A percentile compares a stretch with the other conserved stretches of the same genome.
Conservation (phyloP, 768 basidiomycete genomes). For the Rhodotorula graminis region DNA sequence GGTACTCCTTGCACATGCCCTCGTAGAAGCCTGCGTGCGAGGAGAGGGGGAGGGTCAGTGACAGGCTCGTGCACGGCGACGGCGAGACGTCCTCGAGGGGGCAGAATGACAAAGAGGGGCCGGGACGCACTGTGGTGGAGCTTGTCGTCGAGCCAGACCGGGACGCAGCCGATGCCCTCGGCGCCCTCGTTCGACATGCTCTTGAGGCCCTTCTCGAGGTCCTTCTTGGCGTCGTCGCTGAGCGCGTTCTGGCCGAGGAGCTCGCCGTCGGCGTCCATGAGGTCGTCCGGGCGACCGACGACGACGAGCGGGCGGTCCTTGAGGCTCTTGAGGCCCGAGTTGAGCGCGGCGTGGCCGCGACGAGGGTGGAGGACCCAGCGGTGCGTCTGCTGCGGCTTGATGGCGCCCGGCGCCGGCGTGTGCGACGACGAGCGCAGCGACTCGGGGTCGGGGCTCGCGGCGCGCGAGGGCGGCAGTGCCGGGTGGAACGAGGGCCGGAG, state of each 20-base stretch:
- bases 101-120: background rate
- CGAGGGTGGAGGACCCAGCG: slow-evolving; percentile 72
- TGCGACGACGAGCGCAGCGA: background rate
- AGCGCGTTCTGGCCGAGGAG: slow-evolving; percentile 52
- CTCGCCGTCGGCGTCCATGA: slow-evolving; percentile 53
- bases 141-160: slow-evolving; percentile 85
- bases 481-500: slow-evolving; percentile 32
- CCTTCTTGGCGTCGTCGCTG: slow-evolving; percentile 59
- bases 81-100: too few species aligned
- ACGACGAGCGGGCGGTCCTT: slow-evolving; percentile 84
- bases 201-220: slow-evolving; percentile 62
- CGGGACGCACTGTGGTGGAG: slow-evolving; percentile 52
- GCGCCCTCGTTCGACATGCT: slow-evolving; percentile 54
- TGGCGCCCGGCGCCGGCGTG: background rate
- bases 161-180: slow-evolving; percentile 67
- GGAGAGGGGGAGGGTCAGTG: slow-evolving; percentile 43
- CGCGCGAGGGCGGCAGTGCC: slow-evolving; percentile 26
- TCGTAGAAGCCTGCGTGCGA: slow-evolving; percentile 47
- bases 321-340: slow-evolving; percentile 82
- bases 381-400: slow-evolving; percentile 18
- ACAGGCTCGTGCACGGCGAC: too few species aligned
- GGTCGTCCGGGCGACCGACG: slow-evolving; percentile 90
- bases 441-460: slow-evolving; percentile 17
- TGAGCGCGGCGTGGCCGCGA: slow-evolving; percentile 91
- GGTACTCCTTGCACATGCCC: slow-evolving; percentile 85